A percentile compares a stretch with the other conserved stretches of the same genome.
These are phyloP conservation scores for Fusarium concolor DNA, from an alignment of 2,329 filamentous ascomycete species.

Conservation along the genomic window DNA sequence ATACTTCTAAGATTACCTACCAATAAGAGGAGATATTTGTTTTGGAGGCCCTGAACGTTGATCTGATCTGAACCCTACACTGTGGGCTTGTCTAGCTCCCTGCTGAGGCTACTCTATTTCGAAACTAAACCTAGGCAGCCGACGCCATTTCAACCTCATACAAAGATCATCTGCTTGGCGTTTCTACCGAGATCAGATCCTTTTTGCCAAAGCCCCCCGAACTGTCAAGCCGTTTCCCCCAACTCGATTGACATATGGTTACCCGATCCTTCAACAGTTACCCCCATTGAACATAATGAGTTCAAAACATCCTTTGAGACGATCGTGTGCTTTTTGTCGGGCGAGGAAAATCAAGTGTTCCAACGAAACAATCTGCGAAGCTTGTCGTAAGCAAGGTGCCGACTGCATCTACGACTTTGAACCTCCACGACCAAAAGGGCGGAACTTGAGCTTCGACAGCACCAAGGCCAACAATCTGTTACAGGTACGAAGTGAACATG, in stretches of 20 bases:
- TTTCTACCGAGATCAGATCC: constrained; percentile 8
- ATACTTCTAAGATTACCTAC: constrained; percentile 39
- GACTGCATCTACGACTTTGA: constrained; percentile 56
- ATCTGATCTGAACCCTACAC: constrained; percentile 36
- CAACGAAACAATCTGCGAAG: constrained; percentile 54
- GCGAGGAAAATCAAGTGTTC: constrained; percentile 55
- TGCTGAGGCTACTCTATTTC: constrained; percentile 34
- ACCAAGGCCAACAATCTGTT: constrained; percentile 29
- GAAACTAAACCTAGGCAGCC: constrained; percentile 29
- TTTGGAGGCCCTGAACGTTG: constrained; percentile 7
- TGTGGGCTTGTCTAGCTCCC: constrained; percentile 28
- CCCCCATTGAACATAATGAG: constrained; percentile 40
- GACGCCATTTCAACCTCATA: constrained; percentile 29
- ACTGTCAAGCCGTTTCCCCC: constrained; percentile 4
- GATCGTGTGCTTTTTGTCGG: constrained; percentile 54
- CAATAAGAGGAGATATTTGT: constrained; percentile 17
- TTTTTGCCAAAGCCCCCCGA: neutral
- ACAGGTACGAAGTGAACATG: constrained; percentile 27
- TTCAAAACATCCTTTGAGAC: constrained; percentile 50
- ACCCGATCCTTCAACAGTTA: neutral
- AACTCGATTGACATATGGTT: constrained; percentile 15
- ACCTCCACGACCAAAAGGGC: constrained; percentile 46
- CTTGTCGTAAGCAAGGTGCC: constrained; percentile 51
- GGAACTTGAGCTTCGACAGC: constrained; percentile 46
- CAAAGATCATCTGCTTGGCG: constrained; percentile 18